Percentiles rank a stretch among this genome's conserved stretches.
These are phyloP conservation scores for Moricandia arvensis DNA, from an alignment of 345 rosid genomes.

Conservation along the genomic window DNA sequence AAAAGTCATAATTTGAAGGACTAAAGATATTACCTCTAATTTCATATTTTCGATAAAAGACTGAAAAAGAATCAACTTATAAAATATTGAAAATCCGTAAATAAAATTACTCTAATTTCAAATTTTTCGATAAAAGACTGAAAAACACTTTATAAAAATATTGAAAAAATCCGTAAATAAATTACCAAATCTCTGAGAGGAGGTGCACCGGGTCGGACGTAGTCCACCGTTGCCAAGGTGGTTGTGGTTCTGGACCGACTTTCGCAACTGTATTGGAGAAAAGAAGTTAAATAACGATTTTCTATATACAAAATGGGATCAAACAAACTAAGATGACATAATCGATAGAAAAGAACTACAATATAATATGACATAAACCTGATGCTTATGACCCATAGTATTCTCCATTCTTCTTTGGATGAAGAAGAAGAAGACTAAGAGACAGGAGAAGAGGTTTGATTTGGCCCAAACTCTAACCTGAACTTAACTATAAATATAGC, in stretches of 20 bases:
- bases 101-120: too few species aligned
- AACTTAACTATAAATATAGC: slow-evolving; percentile 53
- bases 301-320: background rate
- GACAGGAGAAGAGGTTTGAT: slow-evolving; percentile 29
- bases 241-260: slow-evolving; percentile 8
- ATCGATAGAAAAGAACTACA: background rate
- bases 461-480: slow-evolving; percentile 71
- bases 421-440: slow-evolving; percentile 24
- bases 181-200: slow-evolving; percentile 20
- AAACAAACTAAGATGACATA: background rate
- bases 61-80: too few species aligned
- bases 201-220: background rate
- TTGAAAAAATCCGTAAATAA: background rate
- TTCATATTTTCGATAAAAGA: too few species aligned
- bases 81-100: too few species aligned
- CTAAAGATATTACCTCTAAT: background rate
- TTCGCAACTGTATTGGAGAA: background rate
- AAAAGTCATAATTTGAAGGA: too few species aligned
- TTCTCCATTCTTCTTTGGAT: slow-evolving; percentile 39
- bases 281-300: background rate
- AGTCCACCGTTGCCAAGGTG: background rate
- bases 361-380: slow-evolving; percentile 24
- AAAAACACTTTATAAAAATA: background rate
- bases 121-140: background rate
- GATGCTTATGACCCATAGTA: slow-evolving; percentile 45